Evolutionary conservation across 768 basidiomycete genomes (phyloP), one percentile per base, ranked within the genome.

Genomic region (Suillus subluteus): DNA sequence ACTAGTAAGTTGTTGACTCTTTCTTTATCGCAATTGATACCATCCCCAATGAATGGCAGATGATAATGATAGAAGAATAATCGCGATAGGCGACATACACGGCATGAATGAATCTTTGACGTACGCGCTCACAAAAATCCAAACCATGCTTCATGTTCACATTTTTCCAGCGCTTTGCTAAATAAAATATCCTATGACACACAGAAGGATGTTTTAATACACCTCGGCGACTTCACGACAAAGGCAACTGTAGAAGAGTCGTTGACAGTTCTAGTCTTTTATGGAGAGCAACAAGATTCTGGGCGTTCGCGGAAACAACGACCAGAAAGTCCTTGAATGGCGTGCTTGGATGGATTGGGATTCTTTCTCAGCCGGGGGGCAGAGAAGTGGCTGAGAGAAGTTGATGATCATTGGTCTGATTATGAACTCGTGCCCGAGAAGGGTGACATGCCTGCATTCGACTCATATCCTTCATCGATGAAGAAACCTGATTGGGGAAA

Each of bases 301-400:
- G 30, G 95, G 95, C 18, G 94, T 98, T 4, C 87, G 96, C 38
- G 96, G 97, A 0, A 99, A 99, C 75, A 94, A 98, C 73, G 96
- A 99, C 79, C 95, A 98, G 77, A 85, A 85, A 68, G 87, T 96
- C 54, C 84, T 98, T 55, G 92, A 97, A 79, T 98, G 96, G 96
- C 83, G 89, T 32, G 80, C 83, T 2, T 99, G 95, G 94, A 84
- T 92, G 62, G 82, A 91, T 21, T 97, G 94, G n/a, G 94, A 87
- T 96, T 65, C 68, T 76, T 16, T 67, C 76, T 9, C 74, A 83
- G 32, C 77, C 81, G 0, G 78, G 72, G 8, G 84, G 82, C 1
- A 73, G 62, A 32, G 73, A 80, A 32, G n/a, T 95, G 92, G 88
- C 82, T 95, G 7, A 68, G 75, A 9, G 72, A 82, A 13, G 67